Conservation (phyloP, 169 alveolate species). For the Eimeria praecox region DNA sequence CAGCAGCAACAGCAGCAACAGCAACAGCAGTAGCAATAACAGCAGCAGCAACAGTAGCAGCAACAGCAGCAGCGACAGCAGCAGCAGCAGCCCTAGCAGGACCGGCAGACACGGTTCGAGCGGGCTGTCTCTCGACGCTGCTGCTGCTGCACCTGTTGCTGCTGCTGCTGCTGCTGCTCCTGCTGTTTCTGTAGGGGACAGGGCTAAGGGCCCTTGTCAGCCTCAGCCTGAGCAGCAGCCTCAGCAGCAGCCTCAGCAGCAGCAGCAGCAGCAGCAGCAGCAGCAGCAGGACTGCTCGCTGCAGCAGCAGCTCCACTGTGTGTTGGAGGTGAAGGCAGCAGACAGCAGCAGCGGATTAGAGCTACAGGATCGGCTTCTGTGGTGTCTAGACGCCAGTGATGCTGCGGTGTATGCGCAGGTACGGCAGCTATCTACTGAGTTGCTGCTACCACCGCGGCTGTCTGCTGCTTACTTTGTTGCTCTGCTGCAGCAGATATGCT, state of each 20-base stretch:
- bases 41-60: neutral
- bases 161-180: slow-evolving; percentile 19
- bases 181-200: too few relatives aligned
- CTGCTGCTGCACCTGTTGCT: neutral
- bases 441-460: slow-evolving; percentile 38
- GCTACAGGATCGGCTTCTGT: neutral
- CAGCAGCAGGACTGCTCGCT: neutral
- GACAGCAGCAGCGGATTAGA: slow-evolving; percentile 37
- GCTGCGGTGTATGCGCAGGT: slow-evolving; percentile 48
- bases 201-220: too few relatives aligned
- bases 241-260: slow-evolving; percentile 12
- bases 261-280: slow-evolving; percentile 17
- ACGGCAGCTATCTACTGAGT: slow-evolving; percentile 25
- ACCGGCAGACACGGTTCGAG: neutral
- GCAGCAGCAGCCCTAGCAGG: neutral
- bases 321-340: neutral
- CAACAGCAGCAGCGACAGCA: neutral
- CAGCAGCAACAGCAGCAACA: neutral
- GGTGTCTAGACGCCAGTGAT: slow-evolving; percentile 20
- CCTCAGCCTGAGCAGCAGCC: neutral
- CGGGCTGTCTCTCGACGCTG: neutral
- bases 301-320: slow-evolving; percentile 43
- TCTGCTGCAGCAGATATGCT: slow-evolving; percentile 10
- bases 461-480: slow-evolving; percentile 23
- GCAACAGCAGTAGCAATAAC: neutral